Evolutionary conservation across 2,329 filamentous ascomycete genomes (phyloP).

Genomic region (Graphilbum ipis-grandicollis): DNA sequence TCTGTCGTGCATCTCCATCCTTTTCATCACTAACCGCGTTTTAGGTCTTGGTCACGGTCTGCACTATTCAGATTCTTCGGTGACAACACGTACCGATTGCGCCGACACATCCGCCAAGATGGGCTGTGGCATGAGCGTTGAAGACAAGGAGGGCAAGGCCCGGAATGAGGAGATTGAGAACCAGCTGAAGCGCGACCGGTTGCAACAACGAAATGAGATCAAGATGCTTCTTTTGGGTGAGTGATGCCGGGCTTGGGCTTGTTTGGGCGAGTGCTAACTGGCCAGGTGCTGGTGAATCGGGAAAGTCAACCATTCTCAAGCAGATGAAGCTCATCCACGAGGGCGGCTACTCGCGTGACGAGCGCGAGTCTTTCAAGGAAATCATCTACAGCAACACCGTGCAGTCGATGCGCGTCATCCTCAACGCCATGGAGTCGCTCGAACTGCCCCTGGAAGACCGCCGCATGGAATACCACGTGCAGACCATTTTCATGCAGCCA

Average conservation of each 20-base stretch:
- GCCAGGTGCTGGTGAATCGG: slow-evolving; percentile 89
- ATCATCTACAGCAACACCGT: slow-evolving; percentile 57
- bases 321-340: slow-evolving; percentile 99
- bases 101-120: slow-evolving; percentile 44
- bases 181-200: slow-evolving; percentile 93
- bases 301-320: slow-evolving; percentile 87
- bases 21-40: too few relatives aligned
- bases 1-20: too few relatives aligned
- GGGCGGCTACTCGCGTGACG: slow-evolving; percentile 91
- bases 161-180: slow-evolving; percentile 99
- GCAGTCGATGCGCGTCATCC: slow-evolving; percentile 52
- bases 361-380: slow-evolving; percentile 53
- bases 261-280: too few relatives aligned
- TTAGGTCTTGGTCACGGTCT: too few relatives aligned
- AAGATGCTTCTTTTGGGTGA: slow-evolving; percentile 98
- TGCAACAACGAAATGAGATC: slow-evolving; percentile 98
- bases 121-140: slow-evolving; percentile 99
- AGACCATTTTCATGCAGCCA: slow-evolving; percentile 97
- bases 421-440: slow-evolving; percentile 51
- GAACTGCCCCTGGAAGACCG: slow-evolving; percentile 77
- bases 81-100: too few relatives aligned
- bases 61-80: too few relatives aligned
- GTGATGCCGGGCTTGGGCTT: too few relatives aligned
- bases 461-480: slow-evolving; percentile 89
- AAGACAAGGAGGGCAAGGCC: slow-evolving; percentile 99